Base-by-base conservation (phyloP, 2,329 filamentous ascomycete genomes). In the Alternaria conjuncta region DNA sequence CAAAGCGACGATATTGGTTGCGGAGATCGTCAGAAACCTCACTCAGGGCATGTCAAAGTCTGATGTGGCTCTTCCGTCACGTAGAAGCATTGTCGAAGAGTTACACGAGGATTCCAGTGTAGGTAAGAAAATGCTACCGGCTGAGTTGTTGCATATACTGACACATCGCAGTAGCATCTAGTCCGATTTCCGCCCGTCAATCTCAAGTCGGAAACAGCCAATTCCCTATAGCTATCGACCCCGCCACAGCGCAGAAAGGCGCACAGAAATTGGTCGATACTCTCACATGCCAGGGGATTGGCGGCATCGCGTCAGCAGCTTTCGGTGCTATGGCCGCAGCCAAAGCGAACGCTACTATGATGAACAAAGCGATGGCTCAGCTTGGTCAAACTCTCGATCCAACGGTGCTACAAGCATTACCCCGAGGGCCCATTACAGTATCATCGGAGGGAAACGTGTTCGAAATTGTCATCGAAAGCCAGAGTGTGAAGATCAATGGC, bases 231-330 rank as follows among this genome's bases (percentile, higher is more conserved):
- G 73, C 70, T 18, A 67, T 77, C 36, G 69, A 73, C 18, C 55
- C 67, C 11, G 47, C 55, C 1, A 75, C 70, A 10, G 57, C 74
- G 11, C 67, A 71, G 55, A 13, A 44, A 5, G 58, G 71, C 6
- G 65, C 63, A 4, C 75, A 77, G 55, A 57, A 60, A 10, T 59
- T 60, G 2, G 60, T 71, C 3, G 55, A 76, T n/a, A 46, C 59
- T 2, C 55, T 75, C 2, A 76, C 72, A 2, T 77, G 75, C 49
- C 63, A 71, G 25, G 75, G 75, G 4, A 60, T 77, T 25, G 75
- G 75, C 3, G 75, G 75, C 3, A 32, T 75, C 18, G 69, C 69
- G 9, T 65, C 73, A 3, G 61, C 69, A 15, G 67, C 49, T 4
- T 55, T 74, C 0, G 75, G 72, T 20, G 30, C 71, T 10, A 69